Percentiles rank a stretch among this genome's conserved stretches.
Evolutionary conservation across 1,284 basidiomycete species (phyloP).

Genomic region (Ustilago lituana): DNA sequence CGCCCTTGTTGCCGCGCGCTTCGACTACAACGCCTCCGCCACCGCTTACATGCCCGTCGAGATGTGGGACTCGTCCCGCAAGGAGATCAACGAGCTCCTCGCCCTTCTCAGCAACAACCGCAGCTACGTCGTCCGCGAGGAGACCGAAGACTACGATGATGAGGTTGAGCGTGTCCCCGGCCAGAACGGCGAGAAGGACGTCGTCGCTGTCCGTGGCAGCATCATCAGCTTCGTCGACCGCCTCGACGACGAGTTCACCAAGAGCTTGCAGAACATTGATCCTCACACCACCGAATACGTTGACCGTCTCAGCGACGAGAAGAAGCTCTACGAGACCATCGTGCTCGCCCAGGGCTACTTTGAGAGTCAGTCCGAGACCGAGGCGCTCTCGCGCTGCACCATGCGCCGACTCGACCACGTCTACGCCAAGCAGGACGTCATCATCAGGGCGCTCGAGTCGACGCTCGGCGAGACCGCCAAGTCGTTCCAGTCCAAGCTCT

Average conservation of each 20-base stretch:
- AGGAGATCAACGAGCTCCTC: constrained; percentile 87
- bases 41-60: constrained; percentile 90
- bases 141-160: constrained; percentile 92
- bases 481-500: constrained; percentile 65
- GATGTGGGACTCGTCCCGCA: constrained; percentile 86
- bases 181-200: constrained; percentile 65
- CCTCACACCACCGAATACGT: constrained; percentile 99
- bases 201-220: constrained; percentile 63
- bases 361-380: constrained; percentile 52
- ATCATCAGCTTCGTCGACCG: constrained; percentile 81
- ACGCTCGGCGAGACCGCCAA: constrained; percentile 64
- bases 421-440: constrained; percentile 92
- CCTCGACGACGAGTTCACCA: constrained; percentile 97
- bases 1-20: constrained; percentile 90
- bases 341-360: constrained; percentile 91
- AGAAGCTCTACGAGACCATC: constrained; percentile 90
- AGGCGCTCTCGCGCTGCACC: constrained; percentile 74
- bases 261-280: constrained; percentile 96
- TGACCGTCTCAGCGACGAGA: constrained; percentile 85
- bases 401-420: constrained; percentile 97
- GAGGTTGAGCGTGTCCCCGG: constrained; percentile 82
- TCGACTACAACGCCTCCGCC: constrained; percentile 93
- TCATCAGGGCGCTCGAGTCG: constrained; percentile 87
- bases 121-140: constrained; percentile 80
- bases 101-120: constrained; percentile 78